Evolutionary conservation across 1,139 yeast species (phyloP).

Genomic region (Torulaspora globosa): DNA sequence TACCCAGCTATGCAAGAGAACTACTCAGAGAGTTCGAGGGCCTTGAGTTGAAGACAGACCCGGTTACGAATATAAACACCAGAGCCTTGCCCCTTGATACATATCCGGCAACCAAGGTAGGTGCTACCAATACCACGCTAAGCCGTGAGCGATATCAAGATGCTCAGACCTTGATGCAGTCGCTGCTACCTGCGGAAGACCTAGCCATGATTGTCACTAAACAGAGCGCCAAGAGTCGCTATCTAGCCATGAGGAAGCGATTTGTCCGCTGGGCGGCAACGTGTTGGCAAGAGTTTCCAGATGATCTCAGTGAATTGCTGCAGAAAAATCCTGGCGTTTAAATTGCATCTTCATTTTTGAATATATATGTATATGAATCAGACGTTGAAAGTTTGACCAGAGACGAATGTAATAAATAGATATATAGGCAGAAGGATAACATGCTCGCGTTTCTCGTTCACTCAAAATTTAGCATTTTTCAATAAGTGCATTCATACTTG

Average conservation of each 20-base stretch:
- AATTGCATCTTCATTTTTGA: slow-evolving; percentile 12
- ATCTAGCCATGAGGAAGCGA: slow-evolving; percentile 27
- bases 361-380: slow-evolving; percentile 13
- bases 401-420: slow-evolving; percentile 12
- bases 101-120: slow-evolving; percentile 7
- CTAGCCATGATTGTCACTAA: slow-evolving; percentile 8
- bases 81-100: slow-evolving; percentile 13
- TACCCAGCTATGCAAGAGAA: slow-evolving; percentile 39
- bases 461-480: slow-evolving; percentile 7
- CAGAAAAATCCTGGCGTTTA: slow-evolving; percentile 19
- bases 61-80: slow-evolving; percentile 3
- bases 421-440: slow-evolving; percentile 15
- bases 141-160: background rate
- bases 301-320: slow-evolving; percentile 38
- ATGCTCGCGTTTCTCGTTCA: slow-evolving; percentile 18
- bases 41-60: slow-evolving; percentile 16
- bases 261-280: slow-evolving; percentile 34
- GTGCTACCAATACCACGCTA: background rate
- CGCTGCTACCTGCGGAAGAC: slow-evolving; percentile 6
- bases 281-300: slow-evolving; percentile 43
- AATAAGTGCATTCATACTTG: slow-evolving; percentile 5
- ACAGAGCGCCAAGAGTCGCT: slow-evolving; percentile 20
- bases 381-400: slow-evolving; percentile 9
- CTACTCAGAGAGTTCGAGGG: slow-evolving; percentile 33
- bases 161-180: background rate